These are phyloP conservation scores for Sporothrix curviconia DNA, from an alignment of 2,329 filamentous ascomycete species.

Conservation along the genomic window DNA sequence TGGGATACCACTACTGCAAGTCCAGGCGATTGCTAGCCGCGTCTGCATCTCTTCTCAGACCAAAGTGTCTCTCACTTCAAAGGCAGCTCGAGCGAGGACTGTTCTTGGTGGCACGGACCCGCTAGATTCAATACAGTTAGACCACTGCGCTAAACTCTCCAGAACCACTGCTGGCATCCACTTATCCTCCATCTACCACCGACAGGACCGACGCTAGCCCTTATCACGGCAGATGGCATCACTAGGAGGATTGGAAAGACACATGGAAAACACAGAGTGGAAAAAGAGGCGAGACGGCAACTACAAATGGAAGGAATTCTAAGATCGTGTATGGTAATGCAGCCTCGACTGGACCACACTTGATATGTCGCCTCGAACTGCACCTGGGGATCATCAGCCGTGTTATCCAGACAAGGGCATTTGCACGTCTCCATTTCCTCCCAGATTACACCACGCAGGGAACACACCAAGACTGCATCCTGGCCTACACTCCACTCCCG, in stretches of 20 bases:
- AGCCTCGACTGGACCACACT: not conserved
- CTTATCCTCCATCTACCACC: no score
- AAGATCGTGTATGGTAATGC: no score
- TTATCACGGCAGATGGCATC: slow-evolving; percentile 1
- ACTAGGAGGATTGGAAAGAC: not conserved
- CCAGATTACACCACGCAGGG: not conserved
- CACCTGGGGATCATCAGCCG: not conserved
- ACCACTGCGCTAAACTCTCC: no score
- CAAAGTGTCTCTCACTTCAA: no score
- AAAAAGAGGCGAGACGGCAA: not conserved
- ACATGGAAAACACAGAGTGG: not conserved
- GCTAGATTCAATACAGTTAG: no score
- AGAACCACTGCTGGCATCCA: no score
- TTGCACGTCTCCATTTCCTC: not conserved
- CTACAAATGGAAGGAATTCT: not conserved
- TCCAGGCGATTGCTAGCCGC: not conserved
- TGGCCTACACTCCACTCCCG: no score
- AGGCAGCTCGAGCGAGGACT: no score
- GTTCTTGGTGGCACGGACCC: no score
- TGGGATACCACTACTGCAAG: not conserved
- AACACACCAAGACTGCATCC: no score
- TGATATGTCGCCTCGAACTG: not conserved
- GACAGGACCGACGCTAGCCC: no score
- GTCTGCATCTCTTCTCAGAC: no score
- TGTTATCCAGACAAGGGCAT: not conserved